Evolutionary conservation across 2,329 filamentous ascomycete genomes (phyloP).

Genomic region (Alternaria sp.): DNA sequence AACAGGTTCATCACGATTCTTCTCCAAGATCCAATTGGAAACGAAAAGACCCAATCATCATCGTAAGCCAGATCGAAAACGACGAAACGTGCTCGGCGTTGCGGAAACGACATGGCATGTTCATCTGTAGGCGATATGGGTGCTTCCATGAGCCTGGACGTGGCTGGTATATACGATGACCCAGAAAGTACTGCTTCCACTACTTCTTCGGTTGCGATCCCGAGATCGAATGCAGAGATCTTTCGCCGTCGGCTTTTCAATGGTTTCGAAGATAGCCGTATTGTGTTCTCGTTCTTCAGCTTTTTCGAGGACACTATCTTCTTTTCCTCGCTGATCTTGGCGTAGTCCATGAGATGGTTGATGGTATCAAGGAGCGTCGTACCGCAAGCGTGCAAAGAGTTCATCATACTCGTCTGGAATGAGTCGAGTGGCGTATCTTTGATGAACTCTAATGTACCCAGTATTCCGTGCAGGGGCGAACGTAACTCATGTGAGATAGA

Average conservation of each 20-base stretch:
- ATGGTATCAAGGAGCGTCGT: constrained; percentile 58
- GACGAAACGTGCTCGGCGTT: constrained; percentile 33
- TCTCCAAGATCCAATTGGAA: constrained; percentile 47
- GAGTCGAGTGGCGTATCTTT: constrained; percentile 52
- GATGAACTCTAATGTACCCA: constrained; percentile 59
- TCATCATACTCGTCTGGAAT: constrained; percentile 55
- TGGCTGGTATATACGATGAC: constrained; percentile 41
- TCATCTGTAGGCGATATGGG: constrained; percentile 5
- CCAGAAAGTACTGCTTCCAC: constrained; percentile 36
- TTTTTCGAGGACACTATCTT: constrained; percentile 49
- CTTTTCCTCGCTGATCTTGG: constrained; percentile 31
- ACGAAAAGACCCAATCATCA: constrained; percentile 51
- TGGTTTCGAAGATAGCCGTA: constrained; percentile 39
- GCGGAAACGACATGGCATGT: background rate
- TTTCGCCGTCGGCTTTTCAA: constrained; percentile 29
- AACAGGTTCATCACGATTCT: constrained; percentile 48
- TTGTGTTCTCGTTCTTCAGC: constrained; percentile 36
- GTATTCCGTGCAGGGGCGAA: constrained; percentile 49
- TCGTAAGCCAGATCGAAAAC: constrained; percentile 34
- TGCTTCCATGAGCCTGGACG: constrained; percentile 12
- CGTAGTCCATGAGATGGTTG: constrained; percentile 42
- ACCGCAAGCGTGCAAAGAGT: constrained; percentile 52
- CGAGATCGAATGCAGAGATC: constrained; percentile 28
- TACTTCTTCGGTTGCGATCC: constrained; percentile 30
- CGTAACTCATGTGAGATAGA: constrained; percentile 61